Conservation (phyloP, 2,329 filamentous ascomycete genomes). For the Phyllosticta paracitricarpa region DNA sequence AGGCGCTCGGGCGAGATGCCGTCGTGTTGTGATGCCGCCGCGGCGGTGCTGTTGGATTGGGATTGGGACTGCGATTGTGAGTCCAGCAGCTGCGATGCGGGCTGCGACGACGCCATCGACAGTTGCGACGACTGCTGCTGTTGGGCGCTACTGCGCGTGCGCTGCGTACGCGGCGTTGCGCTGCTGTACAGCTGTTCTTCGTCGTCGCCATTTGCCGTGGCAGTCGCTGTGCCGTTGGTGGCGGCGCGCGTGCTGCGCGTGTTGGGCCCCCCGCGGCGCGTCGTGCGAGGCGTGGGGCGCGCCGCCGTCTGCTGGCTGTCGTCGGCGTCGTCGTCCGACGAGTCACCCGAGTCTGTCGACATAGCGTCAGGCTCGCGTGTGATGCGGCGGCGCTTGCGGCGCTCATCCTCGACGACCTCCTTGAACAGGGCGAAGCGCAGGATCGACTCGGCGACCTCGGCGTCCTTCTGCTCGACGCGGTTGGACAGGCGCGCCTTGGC, state of each 20-base stretch:
- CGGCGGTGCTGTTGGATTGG: slow-evolving; percentile 21
- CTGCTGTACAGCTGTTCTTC: slow-evolving; percentile 44
- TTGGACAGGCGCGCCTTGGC: slow-evolving; percentile 85
- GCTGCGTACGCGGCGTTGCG: slow-evolving; percentile 39
- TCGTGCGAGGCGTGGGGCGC: slow-evolving; percentile 15
- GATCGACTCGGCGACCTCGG: slow-evolving; percentile 77
- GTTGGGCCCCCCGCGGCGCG: slow-evolving; percentile 29
- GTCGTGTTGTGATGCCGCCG: slow-evolving; percentile 14
- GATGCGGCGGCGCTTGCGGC: slow-evolving; percentile 73
- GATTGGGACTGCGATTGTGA: slow-evolving; percentile 2
- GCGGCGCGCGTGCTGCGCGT: slow-evolving; percentile 23
- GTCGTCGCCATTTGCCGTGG: slow-evolving; percentile 34
- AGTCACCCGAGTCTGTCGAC: slow-evolving; percentile 48
- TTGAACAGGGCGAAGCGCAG: slow-evolving; percentile 95
- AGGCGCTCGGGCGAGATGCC: slow-evolving; percentile 54
- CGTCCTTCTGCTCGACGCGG: slow-evolving; percentile 82
- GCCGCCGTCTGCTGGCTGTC: slow-evolving; percentile 32
- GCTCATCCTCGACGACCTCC: slow-evolving; percentile 71
- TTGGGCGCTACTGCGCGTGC: slow-evolving; percentile 27
- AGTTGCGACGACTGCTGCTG: slow-evolving; percentile 42
- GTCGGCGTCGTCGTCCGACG: slow-evolving; percentile 51
- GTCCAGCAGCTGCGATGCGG: slow-evolving; percentile 58
- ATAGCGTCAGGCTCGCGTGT: slow-evolving; percentile 47
- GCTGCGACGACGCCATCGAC: slow-evolving; percentile 71
- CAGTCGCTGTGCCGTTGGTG: slow-evolving; percentile 25